Percentiles rank a stretch among this genome's conserved stretches.
These are phyloP conservation scores for Pseudohalonectria lignicola DNA, from an alignment of 2,329 filamentous ascomycete genomes.

Conservation along the genomic window DNA sequence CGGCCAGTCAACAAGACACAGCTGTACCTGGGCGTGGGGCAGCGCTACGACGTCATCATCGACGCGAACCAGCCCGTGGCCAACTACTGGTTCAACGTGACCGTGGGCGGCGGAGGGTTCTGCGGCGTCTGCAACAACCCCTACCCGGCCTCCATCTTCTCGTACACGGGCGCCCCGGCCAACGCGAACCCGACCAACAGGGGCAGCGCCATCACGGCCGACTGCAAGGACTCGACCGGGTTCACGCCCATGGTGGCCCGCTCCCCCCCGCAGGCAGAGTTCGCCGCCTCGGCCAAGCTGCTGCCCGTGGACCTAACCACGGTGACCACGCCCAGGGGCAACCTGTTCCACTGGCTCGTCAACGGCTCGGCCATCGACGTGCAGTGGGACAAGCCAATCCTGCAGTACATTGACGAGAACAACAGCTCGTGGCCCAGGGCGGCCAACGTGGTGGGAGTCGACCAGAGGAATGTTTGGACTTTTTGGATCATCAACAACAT, in stretches of 20 bases:
- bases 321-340: slow-evolving; percentile 24
- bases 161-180: slow-evolving; percentile 19
- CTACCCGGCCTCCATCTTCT: slow-evolving; percentile 23
- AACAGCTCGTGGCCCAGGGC: slow-evolving; percentile 12
- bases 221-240: slow-evolving; percentile 9
- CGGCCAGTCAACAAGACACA: slow-evolving; percentile 33
- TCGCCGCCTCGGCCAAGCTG: slow-evolving; percentile 12
- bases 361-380: slow-evolving; percentile 17
- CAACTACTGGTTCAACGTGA: slow-evolving; percentile 12
- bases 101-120: slow-evolving; percentile 5
- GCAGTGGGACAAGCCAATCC: slow-evolving; percentile 22
- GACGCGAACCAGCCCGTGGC: slow-evolving; percentile 17
- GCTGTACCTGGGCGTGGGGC: slow-evolving; percentile 38
- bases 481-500: slow-evolving; percentile 19
- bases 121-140: slow-evolving; percentile 10
- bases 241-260: slow-evolving; percentile 11
- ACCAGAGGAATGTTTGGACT: slow-evolving; percentile 17
- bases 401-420: slow-evolving; percentile 17
- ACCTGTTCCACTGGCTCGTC: slow-evolving; percentile 14
- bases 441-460: slow-evolving; percentile 8
- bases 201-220: slow-evolving; percentile 13
- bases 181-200: slow-evolving; percentile 14
- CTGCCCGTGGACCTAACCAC: slow-evolving; percentile 27
- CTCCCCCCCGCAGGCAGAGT: slow-evolving; percentile 7
- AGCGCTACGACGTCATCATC: slow-evolving; percentile 34